These are phyloP conservation scores for Coemansia sp. DNA, from an alignment of 192 early-diverging fungal species.

Conservation along the genomic window DNA sequence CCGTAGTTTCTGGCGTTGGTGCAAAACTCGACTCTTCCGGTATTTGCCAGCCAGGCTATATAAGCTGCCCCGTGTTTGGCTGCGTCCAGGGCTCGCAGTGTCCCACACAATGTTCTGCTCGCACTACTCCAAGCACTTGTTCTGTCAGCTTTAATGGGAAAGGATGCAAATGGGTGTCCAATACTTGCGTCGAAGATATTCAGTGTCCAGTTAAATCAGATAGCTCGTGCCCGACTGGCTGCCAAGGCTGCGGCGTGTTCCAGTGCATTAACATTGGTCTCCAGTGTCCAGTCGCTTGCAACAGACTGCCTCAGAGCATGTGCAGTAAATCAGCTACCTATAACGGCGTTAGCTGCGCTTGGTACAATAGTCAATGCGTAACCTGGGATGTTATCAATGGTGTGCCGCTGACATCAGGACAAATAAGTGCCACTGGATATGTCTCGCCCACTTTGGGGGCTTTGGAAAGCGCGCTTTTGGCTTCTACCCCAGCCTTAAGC, in stretches of 20 bases:
- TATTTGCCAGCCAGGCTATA: conserved; percentile 20
- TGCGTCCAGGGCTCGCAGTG: conserved; percentile 21
- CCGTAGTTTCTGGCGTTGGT: background rate
- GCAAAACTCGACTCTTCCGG: background rate
- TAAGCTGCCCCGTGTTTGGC: conserved; percentile 27
- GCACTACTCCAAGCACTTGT: conserved; percentile 2
- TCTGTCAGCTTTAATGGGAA: conserved; percentile 30
- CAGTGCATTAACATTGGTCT: conserved; percentile 26
- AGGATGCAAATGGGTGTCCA: conserved; percentile 26
- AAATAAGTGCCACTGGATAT: conserved; percentile 5
- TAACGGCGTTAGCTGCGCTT: conserved; percentile 26
- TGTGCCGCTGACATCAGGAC: conserved; percentile 1
- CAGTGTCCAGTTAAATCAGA: conserved; percentile 11
- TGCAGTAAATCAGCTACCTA: conserved; percentile 17
- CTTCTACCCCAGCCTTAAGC: background rate
- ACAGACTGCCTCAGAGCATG: background rate
- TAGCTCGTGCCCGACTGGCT: conserved; percentile 23
- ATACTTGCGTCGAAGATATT: conserved; percentile 29
- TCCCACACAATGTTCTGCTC: background rate
- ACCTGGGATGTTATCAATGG: conserved; percentile 18
- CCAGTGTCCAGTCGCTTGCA: conserved; percentile 25
- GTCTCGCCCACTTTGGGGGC: background rate
- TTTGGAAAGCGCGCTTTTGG: background rate
- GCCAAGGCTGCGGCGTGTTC: conserved; percentile 25
- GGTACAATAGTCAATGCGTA: conserved; percentile 19